Conservation (phyloP, 176 grass and related monocot genomes). For the Saccharum spontaneum region DNA sequence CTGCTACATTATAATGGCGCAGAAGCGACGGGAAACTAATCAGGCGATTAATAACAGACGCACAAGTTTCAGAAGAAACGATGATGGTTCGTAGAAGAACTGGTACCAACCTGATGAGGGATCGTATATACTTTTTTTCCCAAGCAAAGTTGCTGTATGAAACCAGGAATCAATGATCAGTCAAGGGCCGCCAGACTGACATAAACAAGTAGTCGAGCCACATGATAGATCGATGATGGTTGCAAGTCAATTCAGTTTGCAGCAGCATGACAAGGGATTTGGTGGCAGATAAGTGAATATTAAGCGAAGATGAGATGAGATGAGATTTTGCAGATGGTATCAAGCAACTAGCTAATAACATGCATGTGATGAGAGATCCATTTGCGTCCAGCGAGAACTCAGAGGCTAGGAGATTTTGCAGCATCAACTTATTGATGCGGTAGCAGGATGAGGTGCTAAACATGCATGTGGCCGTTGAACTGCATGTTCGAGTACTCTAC, state of each 20-base stretch:
- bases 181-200: neutral
- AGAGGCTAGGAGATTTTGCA: conserved; percentile 30
- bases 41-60: neutral
- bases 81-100: conserved; percentile 1
- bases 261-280: conserved; percentile 14
- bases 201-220: conserved; percentile 28
- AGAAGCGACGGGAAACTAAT: conserved; percentile 10
- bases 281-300: conserved; percentile 13
- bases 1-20: neutral
- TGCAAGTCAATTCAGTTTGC: neutral
- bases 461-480: conserved; percentile 29
- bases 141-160: neutral
- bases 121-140: neutral
- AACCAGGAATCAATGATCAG: neutral
- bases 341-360: neutral
- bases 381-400: conserved; percentile 17
- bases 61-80: neutral
- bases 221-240: neutral
- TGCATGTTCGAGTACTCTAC: neutral
- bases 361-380: conserved; percentile 21
- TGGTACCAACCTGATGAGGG: neutral
- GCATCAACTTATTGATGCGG: conserved; percentile 7
- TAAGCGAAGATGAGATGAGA: neutral
- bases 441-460: conserved; percentile 8
- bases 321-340: neutral